Evolutionary conservation across 768 basidiomycete genomes (phyloP).

Genomic region (Agrocybe pediades): DNA sequence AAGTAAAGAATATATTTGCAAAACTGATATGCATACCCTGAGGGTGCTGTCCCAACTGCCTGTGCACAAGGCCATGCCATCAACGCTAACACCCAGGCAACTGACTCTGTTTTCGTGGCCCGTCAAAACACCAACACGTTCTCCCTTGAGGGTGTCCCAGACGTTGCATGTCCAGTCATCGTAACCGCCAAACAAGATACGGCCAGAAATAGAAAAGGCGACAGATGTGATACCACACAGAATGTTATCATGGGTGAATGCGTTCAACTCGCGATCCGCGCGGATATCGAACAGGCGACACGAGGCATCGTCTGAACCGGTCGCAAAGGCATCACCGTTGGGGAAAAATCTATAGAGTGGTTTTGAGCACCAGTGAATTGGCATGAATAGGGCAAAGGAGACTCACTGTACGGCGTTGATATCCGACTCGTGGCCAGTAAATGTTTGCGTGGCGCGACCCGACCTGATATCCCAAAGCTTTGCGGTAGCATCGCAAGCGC

Average conservation of each 20-base stretch:
- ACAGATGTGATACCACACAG: constrained; percentile 99
- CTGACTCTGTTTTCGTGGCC: constrained; percentile 98
- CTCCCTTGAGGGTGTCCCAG: constrained; percentile 98
- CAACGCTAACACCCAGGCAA: constrained; percentile 92
- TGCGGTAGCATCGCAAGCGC: constrained; percentile 97
- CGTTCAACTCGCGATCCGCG: constrained; percentile 95
- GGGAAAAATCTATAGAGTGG: constrained; percentile 85
- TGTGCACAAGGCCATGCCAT: constrained; percentile 98
- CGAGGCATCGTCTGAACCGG: constrained; percentile 98
- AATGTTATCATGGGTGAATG: constrained; percentile 98
- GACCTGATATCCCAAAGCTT: constrained; percentile 99
- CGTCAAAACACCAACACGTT: constrained; percentile 95
- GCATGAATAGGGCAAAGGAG: constrained; percentile 8
- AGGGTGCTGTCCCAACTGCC: constrained; percentile 98
- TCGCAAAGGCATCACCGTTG: constrained; percentile 98
- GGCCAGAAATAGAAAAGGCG: constrained; percentile 96
- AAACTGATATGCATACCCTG: constrained; percentile 59
- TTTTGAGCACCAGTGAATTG: constrained; percentile 12
- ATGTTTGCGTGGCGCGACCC: constrained; percentile 97
- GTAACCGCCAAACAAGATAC: constrained; percentile 97
- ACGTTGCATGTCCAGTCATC: constrained; percentile 99
- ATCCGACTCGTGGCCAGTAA: constrained; percentile 97
- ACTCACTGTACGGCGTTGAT: constrained; percentile 98
- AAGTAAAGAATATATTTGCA: constrained; percentile 11
- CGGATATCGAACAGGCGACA: constrained; percentile 98